These are phyloP conservation scores for Coemansia sp. DNA, from an alignment of 192 early-diverging fungal genomes.

Conservation along the genomic window DNA sequence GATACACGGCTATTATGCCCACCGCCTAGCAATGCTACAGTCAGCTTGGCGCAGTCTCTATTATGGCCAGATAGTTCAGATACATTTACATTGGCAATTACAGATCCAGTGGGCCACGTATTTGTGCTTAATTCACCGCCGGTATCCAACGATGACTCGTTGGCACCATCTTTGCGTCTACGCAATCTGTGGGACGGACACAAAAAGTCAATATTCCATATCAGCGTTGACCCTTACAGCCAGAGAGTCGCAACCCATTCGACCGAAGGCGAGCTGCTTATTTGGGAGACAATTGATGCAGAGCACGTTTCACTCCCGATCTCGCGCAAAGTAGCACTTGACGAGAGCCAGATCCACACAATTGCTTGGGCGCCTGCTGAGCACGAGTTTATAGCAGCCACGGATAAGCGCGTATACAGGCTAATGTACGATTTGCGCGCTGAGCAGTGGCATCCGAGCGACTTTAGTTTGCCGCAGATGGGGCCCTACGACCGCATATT, in stretches of 20 bases:
- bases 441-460: constrained; percentile 37
- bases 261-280: constrained; percentile 47
- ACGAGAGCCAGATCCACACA: constrained; percentile 39
- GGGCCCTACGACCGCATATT: constrained; percentile 47
- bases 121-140: constrained; percentile 17
- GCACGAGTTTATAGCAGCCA: constrained; percentile 51
- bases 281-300: constrained; percentile 34
- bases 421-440: constrained; percentile 19
- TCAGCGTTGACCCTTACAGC: constrained; percentile 54
- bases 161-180: constrained; percentile 7
- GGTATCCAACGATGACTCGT: not conserved
- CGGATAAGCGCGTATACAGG: constrained; percentile 36
- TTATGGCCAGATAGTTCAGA: constrained; percentile 6
- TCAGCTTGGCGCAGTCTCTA: constrained; percentile 8
- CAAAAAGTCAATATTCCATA: constrained; percentile 48
- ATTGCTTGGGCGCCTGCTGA: constrained; percentile 53
- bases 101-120: constrained; percentile 41
- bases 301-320: constrained; percentile 6
- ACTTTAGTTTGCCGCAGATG: constrained; percentile 24
- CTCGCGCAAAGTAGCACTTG: constrained; percentile 45
- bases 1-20: not conserved
- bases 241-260: constrained; percentile 47
- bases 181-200: constrained; percentile 49
- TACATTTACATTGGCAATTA: constrained; percentile 13
- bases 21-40: not conserved